phyloP scores from a whole-genome alignment of 2,329 filamentous ascomycete genomes.

The Colletotrichum navitas region DNA sequence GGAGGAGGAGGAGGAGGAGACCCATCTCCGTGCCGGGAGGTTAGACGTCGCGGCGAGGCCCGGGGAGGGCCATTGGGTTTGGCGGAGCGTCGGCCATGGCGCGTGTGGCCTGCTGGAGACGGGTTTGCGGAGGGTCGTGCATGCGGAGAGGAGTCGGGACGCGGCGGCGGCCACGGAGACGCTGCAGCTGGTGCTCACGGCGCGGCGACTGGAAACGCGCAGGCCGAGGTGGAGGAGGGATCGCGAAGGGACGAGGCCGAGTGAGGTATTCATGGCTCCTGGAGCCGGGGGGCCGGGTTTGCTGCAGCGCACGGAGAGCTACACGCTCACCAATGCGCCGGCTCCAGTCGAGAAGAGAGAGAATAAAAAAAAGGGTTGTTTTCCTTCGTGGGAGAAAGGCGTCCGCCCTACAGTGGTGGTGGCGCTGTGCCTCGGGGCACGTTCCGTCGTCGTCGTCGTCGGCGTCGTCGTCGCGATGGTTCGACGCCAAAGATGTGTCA shows the following conservation, averaged over 20 bases:
- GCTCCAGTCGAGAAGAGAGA: not conserved
- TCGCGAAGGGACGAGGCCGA: conserved; percentile 38
- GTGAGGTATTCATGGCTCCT: conserved; percentile 41
- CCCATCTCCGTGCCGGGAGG: not conserved
- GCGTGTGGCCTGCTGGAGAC: conserved; percentile 20
- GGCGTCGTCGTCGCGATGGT: conserved; percentile 19
- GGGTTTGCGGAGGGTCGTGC: not conserved
- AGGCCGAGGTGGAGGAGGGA: conserved; percentile 37
- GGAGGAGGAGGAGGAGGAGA: not conserved
- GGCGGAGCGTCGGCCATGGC: conserved; percentile 21
- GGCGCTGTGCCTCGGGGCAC: not conserved
- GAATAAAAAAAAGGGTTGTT: not conserved
- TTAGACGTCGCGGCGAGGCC: conserved; percentile 13
- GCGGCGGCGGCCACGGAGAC: not conserved
- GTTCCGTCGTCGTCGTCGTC: conserved; percentile 2
- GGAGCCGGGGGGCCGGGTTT: conserved; percentile 3
- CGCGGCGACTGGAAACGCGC: conserved; percentile 19
- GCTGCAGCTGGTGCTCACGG: not conserved
- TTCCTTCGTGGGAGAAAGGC: not conserved
- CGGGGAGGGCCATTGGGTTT: conserved; percentile 30
- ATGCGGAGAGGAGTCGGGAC: conserved; percentile 29
- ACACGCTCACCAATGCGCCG: conserved; percentile 36
- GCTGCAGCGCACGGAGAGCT: conserved; percentile 35
- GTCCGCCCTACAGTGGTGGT: not conserved
- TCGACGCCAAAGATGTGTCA: conserved; percentile 9